Conservation (phyloP, 768 basidiomycete genomes). For the Glaciozyma martinii region DNA sequence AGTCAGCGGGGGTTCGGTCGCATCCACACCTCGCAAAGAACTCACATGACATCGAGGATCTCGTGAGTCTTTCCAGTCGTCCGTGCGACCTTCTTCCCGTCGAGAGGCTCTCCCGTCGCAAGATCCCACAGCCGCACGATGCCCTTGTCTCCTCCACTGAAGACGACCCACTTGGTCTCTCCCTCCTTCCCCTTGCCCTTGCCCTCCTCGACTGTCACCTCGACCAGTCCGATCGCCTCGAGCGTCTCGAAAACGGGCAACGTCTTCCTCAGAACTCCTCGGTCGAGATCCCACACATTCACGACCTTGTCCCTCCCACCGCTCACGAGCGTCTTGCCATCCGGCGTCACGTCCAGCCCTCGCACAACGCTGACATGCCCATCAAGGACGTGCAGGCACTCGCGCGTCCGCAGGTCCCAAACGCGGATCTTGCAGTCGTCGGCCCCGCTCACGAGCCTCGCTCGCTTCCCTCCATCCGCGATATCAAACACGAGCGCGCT, state of each 20-base stretch:
- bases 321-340: constrained; percentile 82
- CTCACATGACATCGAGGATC: constrained; percentile 73
- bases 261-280: constrained; percentile 45
- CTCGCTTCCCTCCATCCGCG: constrained; percentile 43
- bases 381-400: constrained; percentile 70
- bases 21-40: constrained; percentile 22
- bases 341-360: constrained; percentile 70
- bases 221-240: constrained; percentile 32
- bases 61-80: constrained; percentile 53
- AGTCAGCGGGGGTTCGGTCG: not conserved
- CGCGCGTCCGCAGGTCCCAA: constrained; percentile 71
- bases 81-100: constrained; percentile 46
- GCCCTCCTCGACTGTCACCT: constrained; percentile 32
- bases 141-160: constrained; percentile 87
- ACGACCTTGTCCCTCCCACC: constrained; percentile 90
- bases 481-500: constrained; percentile 81
- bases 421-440: constrained; percentile 87
- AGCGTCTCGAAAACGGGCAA: constrained; percentile 37
- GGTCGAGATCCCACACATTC: constrained; percentile 74
- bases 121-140: constrained; percentile 77
- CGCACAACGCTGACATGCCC: constrained; percentile 92
- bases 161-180: constrained; percentile 44
- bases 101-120: constrained; percentile 55
- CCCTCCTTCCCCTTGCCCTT: constrained; percentile 39
- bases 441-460: constrained; percentile 81